phyloP scores from a whole-genome alignment of 805 yeast species.

The Pichia occidentalis region DNA sequence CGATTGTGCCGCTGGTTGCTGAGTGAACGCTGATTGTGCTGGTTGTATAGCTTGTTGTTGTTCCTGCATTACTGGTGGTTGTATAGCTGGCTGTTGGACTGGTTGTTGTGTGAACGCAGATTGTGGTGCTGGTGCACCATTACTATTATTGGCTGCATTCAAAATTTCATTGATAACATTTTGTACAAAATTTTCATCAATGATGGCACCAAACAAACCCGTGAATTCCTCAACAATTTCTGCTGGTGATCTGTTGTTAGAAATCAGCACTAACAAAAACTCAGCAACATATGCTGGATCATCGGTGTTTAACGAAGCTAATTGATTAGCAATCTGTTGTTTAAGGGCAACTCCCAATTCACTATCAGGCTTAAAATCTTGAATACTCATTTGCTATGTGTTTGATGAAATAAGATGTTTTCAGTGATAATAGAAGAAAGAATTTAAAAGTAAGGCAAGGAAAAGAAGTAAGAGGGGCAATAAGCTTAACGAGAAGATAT shows the following conservation, averaged over 20 bases:
- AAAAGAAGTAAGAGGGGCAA: too few relatives aligned
- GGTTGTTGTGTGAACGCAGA: constrained; percentile 19
- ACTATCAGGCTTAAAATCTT: constrained; percentile 26
- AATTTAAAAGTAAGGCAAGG: too few relatives aligned
- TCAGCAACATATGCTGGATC: constrained; percentile 64
- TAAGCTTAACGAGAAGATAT: not conserved
- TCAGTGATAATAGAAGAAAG: too few relatives aligned
- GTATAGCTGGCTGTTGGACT: constrained; percentile 11
- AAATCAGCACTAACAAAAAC: constrained; percentile 62
- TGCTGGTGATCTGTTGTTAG: constrained; percentile 55
- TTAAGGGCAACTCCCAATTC: constrained; percentile 38
- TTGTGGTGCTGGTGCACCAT: too few relatives aligned
- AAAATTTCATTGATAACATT: constrained; percentile 52
- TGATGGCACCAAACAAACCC: constrained; percentile 53
- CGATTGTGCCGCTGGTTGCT: constrained; percentile 5
- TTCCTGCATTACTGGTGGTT: constrained; percentile 14
- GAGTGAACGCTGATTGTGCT: constrained; percentile 3
- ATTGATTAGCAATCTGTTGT: constrained; percentile 35
- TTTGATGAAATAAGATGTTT: too few relatives aligned
- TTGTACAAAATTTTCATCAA: constrained; percentile 51
- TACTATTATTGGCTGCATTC: too few relatives aligned
- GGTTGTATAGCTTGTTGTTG: constrained; percentile 15
- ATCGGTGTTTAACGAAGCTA: constrained; percentile 37
- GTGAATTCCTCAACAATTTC: constrained; percentile 58
- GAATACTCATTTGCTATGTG: constrained; percentile 13